These are phyloP conservation scores for Candida ovalis DNA, from an alignment of 805 yeast genomes.

Conservation along the genomic window DNA sequence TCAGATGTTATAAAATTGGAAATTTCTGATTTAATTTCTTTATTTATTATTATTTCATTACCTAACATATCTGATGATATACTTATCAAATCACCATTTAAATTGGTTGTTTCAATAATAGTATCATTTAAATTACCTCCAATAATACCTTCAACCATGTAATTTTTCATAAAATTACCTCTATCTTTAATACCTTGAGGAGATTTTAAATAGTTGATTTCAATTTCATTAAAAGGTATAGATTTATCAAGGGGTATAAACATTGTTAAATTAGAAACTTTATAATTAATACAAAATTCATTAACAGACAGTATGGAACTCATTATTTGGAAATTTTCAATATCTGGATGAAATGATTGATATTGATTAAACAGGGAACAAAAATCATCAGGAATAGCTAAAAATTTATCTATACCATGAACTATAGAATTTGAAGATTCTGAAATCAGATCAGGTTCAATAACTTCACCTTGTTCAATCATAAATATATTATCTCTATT, in stretches of 20 bases:
- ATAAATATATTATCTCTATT: constrained; percentile 29
- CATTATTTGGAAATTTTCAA: constrained; percentile 15
- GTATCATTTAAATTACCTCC: constrained; percentile 38
- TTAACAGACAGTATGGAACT: constrained; percentile 14
- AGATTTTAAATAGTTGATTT: constrained; percentile 39
- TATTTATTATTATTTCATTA: constrained; percentile 33
- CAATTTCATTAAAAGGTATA: constrained; percentile 35
- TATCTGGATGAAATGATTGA: constrained; percentile 12
- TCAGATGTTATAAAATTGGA: constrained; percentile 43
- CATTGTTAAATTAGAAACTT: constrained; percentile 37
- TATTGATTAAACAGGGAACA: constrained; percentile 31
- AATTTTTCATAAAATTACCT: constrained; percentile 25
- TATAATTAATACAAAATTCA: constrained; percentile 17
- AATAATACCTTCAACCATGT: constrained; percentile 37
- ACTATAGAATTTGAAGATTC: constrained; percentile 61
- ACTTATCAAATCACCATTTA: constrained; percentile 24
- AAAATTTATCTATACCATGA: constrained; percentile 53
- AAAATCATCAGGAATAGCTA: constrained; percentile 38
- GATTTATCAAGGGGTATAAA: constrained; percentile 46
- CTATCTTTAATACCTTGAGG: constrained; percentile 31
- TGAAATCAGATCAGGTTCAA: constrained; percentile 57
- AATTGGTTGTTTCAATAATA: constrained; percentile 18
- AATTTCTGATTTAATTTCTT: constrained; percentile 27
- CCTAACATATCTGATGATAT: constrained; percentile 30
- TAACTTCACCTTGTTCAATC: constrained; percentile 45